Evolutionary conservation across 2,329 filamentous ascomycete genomes (phyloP).

Genomic region (Sarocladium oryzae): DNA sequence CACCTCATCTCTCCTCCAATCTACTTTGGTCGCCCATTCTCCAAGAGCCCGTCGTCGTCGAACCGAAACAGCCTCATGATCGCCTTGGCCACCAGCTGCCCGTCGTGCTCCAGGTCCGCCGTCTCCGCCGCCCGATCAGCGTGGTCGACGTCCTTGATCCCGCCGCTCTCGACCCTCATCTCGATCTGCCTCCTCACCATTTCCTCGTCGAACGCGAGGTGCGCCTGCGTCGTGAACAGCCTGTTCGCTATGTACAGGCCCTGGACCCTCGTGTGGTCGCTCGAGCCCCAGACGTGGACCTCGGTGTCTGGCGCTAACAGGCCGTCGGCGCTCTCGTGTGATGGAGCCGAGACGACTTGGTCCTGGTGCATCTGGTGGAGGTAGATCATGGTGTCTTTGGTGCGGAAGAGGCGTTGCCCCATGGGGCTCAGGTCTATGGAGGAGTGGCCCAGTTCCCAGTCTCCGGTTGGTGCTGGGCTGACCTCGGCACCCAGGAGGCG

Average conservation of each 20-base stretch:
- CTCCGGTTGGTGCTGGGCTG: slow-evolving; percentile 52
- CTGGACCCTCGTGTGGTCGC: slow-evolving; percentile 61
- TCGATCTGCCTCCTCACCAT: slow-evolving; percentile 61
- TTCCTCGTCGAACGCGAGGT: slow-evolving; percentile 67
- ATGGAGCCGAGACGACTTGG: slow-evolving; percentile 57
- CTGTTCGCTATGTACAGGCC: slow-evolving; percentile 62
- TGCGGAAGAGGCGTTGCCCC: slow-evolving; percentile 63
- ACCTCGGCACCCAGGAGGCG: slow-evolving; percentile 65
- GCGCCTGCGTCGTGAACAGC: slow-evolving; percentile 70
- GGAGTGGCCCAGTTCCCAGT: slow-evolving; percentile 69
- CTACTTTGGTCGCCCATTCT: no score
- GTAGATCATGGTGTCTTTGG: slow-evolving; percentile 39
- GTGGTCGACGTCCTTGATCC: slow-evolving; percentile 56
- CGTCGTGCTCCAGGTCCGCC: slow-evolving; percentile 61
- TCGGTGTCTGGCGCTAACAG: slow-evolving; percentile 31
- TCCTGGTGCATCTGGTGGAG: slow-evolving; percentile 80
- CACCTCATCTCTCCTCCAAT: no score
- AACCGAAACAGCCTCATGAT: slow-evolving; percentile 55
- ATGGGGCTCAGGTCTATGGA: slow-evolving; percentile 56
- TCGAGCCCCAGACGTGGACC: slow-evolving; percentile 54
- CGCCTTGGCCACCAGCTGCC: slow-evolving; percentile 56
- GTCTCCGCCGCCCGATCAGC: slow-evolving; percentile 56
- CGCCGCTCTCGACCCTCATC: slow-evolving; percentile 49
- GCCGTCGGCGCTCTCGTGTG: slow-evolving; percentile 35
- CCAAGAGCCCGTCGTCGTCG: slow-evolving; percentile 35